Base-by-base conservation (phyloP, 257 asterid genomes). In the Petrea volubilis region DNA sequence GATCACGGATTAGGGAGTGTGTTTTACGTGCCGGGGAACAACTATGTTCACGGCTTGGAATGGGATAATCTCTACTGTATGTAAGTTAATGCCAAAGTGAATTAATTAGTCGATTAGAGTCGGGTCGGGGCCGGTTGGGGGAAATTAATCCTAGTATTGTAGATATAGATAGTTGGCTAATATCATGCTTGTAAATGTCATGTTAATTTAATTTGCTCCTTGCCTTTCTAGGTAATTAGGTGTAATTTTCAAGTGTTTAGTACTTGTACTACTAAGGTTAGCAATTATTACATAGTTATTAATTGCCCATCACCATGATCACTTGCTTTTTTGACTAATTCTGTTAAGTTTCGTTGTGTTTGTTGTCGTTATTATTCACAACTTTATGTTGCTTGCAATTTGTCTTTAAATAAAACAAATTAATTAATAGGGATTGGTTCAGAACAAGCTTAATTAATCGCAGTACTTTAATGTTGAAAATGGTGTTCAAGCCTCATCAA, bases 1-100 rank as follows among this genome's bases (percentile, higher is more conserved):
- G 86, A 81, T 53, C 46, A 6, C 3, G 90, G 84, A 57, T n/a
- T 84, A 12, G 87, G 77, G n/a, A 75, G 71, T 24, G 81, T 79
- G 75, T 67, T 87, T 18, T 77, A 76, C 36, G 58, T 60, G 68
- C 81, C 79, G 1, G 77, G 72, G 8, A 60, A 49, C 3, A 65
- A 59, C 31, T 67, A 77, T 47, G 71, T 46, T 23, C 56, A 70
- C 24, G 77, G 72, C 3, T 33, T 50, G 50, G 80, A 75, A 25
- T 81, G 86, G 84, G 70, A 68, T 23, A 70, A 66, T 52, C n/a
- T 78, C 13, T 82, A 75, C 38, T 34, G 51, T 34, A 23, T 67
- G 74, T 57, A 24, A 71, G 57, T 77, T 50, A 49, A 27, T 17
- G 6, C 57, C 27, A 43, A 23, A 31, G 25, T 65, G 5, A 6